Conservation (phyloP, 1,139 yeast species). For the Ogataea hybrid region DNA sequence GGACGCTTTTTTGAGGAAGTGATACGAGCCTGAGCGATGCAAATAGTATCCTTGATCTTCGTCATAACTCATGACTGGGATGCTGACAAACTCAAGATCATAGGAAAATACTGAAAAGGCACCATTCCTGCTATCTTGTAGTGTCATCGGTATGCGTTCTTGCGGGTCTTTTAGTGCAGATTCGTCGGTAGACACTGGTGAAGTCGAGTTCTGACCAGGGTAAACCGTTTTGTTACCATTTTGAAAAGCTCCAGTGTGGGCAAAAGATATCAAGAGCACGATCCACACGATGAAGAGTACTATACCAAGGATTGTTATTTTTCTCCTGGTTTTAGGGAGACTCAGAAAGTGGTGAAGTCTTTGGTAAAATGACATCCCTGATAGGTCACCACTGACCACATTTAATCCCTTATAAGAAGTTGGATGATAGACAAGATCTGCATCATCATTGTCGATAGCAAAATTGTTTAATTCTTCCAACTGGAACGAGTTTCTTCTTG, state of each 20-base stretch:
- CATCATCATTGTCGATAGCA: slow-evolving; percentile 22
- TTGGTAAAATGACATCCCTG: slow-evolving; percentile 5
- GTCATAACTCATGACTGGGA: slow-evolving; percentile 5
- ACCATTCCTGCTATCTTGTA: slow-evolving; percentile 33
- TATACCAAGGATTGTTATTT: slow-evolving; percentile 14
- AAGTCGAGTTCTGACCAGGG: not conserved
- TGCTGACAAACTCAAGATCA: slow-evolving; percentile 20
- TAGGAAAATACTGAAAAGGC: slow-evolving; percentile 28
- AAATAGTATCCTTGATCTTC: slow-evolving; percentile 32
- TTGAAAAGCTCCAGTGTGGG: slow-evolving; percentile 17
- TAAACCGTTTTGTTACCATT: slow-evolving; percentile 4
- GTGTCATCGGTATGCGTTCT: slow-evolving; percentile 21
- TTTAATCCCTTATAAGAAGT: slow-evolving; percentile 3
- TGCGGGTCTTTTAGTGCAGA: slow-evolving; percentile 1
- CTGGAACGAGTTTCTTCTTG: slow-evolving; percentile 18
- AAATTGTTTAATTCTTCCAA: slow-evolving; percentile 19
- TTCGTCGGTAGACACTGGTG: slow-evolving; percentile 1
- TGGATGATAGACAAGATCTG: slow-evolving; percentile 14
- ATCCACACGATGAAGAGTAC: slow-evolving; percentile 27
- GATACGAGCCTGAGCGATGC: slow-evolving; percentile 13
- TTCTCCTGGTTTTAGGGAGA: slow-evolving; percentile 13
- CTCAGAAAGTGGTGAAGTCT: slow-evolving; percentile 9
- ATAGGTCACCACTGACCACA: slow-evolving; percentile 1
- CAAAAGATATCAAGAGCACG: slow-evolving; percentile 21
- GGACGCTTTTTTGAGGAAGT: slow-evolving; percentile 25